These are phyloP conservation scores for Lineolata rhizophorae DNA, from an alignment of 495 filamentous ascomycete genomes.

Conservation along the genomic window DNA sequence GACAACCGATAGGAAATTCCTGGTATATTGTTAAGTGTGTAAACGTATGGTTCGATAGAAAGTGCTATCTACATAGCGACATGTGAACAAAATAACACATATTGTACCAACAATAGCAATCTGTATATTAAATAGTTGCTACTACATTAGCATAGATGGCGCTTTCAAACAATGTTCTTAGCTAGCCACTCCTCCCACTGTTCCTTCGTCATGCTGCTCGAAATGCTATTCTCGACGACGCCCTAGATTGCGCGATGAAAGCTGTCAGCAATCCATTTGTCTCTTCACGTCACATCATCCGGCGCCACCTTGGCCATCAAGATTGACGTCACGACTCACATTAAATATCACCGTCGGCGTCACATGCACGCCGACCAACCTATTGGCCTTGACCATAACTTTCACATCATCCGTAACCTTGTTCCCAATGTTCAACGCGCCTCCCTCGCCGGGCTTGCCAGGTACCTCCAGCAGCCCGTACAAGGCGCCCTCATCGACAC, in stretches of 20 bases:
- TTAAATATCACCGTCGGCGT: slow-evolving; percentile 79
- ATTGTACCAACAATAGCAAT: too few species aligned
- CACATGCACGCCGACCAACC: slow-evolving; percentile 65
- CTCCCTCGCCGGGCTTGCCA: too few species aligned
- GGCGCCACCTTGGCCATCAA: not conserved
- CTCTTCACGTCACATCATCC: too few species aligned
- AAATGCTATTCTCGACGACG: slow-evolving; percentile 55
- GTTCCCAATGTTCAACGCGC: slow-evolving; percentile 54
- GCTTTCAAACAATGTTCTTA: too few species aligned
- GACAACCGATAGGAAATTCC: too few species aligned
- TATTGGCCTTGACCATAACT: slow-evolving; percentile 51
- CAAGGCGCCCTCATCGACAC: slow-evolving; percentile 41
- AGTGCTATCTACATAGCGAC: too few species aligned
- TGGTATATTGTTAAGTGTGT: too few species aligned
- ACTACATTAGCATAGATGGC: too few species aligned
- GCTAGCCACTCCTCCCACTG: slow-evolving; percentile 76
- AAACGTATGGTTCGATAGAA: too few species aligned
- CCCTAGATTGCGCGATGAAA: too few species aligned
- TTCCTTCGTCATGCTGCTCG: slow-evolving; percentile 48
- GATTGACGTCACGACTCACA: slow-evolving; percentile 14
- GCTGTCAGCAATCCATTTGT: not conserved
- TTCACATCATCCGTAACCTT: slow-evolving; percentile 68
- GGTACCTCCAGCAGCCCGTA: slow-evolving; percentile 39
- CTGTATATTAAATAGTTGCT: too few species aligned
- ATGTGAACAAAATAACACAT: too few species aligned